Base-by-base conservation (phyloP, 805 yeast genomes). In the Wickerhamomyces hampshirensis region DNA sequence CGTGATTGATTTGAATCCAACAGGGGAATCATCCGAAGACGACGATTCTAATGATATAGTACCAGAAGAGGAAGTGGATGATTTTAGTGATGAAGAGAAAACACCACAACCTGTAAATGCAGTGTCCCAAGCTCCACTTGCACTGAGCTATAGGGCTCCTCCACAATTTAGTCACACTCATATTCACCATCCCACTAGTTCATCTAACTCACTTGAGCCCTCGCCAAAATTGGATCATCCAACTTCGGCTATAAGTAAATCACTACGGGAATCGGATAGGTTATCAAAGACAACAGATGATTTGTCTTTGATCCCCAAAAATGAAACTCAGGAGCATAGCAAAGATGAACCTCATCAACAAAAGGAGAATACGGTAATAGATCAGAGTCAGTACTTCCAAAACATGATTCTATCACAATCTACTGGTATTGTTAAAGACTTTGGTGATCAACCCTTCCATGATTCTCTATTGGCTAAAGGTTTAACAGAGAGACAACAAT, bases 381-480 rank as follows among this genome's bases (percentile, higher is more conserved):
- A 48, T 15, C 44, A 43, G 2, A 56, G 58, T 18, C 58, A 62
- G 29, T 65, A 62, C 39, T 51, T 61, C 30, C 69, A 67, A n/a
- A 55, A 57, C 35, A 62, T 65, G 65, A 65, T 67, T 6, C 55
- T 73, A 5, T 72, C 79, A 3, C 78, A 73, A 44, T 71, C 78
- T 0, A 71, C 75, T 0, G 79, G 78, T 0, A 62, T 67, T 27
- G 76, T 71, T 26, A 53, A 67, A 34, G 62, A 61, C 5, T 62
- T 65, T 39, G 60, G 58, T 16, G 58, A 56, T 16, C 58, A 59
- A 8, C 56, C 53, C 12, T 52, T 49, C 39, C 40, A 46, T 24
- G 54, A 53, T 32, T 56, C 60, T 0, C 18, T 54, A 4, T 26
- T 55, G 1, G 44, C 44, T 13, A 39, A 43, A 5, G 42, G 46